phyloP scores from a whole-genome alignment of 306 rosid genomes.

The Vigna trinervia region DNA sequence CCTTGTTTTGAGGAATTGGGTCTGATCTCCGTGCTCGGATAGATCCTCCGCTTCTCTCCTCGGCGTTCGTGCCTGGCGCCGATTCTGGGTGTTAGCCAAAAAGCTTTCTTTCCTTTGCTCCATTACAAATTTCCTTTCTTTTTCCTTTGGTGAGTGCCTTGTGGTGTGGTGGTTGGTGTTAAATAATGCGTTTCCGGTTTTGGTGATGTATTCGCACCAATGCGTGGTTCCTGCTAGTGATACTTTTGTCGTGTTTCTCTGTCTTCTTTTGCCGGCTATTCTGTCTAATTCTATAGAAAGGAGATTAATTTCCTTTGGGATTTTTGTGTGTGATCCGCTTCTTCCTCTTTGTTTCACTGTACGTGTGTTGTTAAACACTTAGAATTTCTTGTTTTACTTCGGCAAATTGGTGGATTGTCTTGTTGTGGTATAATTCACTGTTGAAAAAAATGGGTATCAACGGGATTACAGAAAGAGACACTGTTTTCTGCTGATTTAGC shows the following conservation, averaged over 20 bases:
- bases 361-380: background rate
- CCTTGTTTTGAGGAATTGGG: conserved; percentile 39
- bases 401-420: conserved; percentile 13
- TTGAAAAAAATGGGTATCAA: conserved; percentile 27
- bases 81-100: conserved; percentile 37
- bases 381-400: conserved; percentile 2
- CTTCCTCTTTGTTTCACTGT: conserved; percentile 2
- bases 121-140: conserved; percentile 20
- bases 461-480: conserved; percentile 21
- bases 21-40: conserved; percentile 24
- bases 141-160: conserved; percentile 53
- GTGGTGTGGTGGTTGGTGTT: background rate
- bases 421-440: conserved; percentile 29
- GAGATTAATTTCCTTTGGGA: conserved; percentile 28
- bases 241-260: conserved; percentile 43
- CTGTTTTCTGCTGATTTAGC: conserved; percentile 40
- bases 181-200: conserved; percentile 25
- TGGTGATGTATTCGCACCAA: conserved; percentile 37
- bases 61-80: conserved; percentile 33
- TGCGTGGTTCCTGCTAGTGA: conserved; percentile 34
- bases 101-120: conserved; percentile 36
- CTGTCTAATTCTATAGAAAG: conserved; percentile 36
- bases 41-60: background rate
- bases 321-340: conserved; percentile 35
- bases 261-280: conserved; percentile 51